Evolutionary conservation across 176 grass and related monocot genomes (phyloP), one percentile per base, ranked within the genome.

Genomic region (Cenchrus purpureus): DNA sequence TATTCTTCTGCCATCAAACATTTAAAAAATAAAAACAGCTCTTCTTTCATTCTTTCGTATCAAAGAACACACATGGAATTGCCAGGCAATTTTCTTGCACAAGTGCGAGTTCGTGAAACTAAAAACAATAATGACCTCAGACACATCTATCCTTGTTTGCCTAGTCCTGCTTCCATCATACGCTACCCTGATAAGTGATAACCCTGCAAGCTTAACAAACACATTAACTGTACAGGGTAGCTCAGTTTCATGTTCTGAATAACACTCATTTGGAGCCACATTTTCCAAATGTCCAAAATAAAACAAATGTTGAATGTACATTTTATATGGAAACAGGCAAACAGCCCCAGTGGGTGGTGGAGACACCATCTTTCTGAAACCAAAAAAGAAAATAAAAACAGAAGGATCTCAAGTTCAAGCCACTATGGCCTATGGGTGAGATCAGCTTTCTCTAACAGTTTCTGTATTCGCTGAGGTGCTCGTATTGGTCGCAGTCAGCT

Each of bases 401-500:
- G 42, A 17, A 86, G 37, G 40, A 73, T 64, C 19, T n/a, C 29
- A 52, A 52, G 43, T 87, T 79, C 56, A 79, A 59, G 44, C 51
- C 49, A 16, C 57, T 20, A 40, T 40, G 37, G 37, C 37, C 37
- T 40, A 25, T 45, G 31, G 42, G 16, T 62, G 59, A 62, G 51
- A 82, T 93, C 79, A 86, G 78, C 79, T 79, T 87, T 93, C 92
- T 75, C 43, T 49, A 74, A 79, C 62, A 34, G 73, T 74, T 84
- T 93, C 93, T 51, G 85, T 77, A 44, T 92, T 96, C 32, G 76
- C 84, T 0, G n/a, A 96, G 88, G 71, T 92, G 79, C 34, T 99
- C 90, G 37, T 92, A 99, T 71, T 92, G 90, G 76, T 84, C 32
- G 51, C 97, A 96, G 46, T 92, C 81, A 8, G 65, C 91, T 79